Evolutionary conservation across 495 filamentous ascomycete genomes (phyloP).

Genomic region (Lasiosphaeria ovina): DNA sequence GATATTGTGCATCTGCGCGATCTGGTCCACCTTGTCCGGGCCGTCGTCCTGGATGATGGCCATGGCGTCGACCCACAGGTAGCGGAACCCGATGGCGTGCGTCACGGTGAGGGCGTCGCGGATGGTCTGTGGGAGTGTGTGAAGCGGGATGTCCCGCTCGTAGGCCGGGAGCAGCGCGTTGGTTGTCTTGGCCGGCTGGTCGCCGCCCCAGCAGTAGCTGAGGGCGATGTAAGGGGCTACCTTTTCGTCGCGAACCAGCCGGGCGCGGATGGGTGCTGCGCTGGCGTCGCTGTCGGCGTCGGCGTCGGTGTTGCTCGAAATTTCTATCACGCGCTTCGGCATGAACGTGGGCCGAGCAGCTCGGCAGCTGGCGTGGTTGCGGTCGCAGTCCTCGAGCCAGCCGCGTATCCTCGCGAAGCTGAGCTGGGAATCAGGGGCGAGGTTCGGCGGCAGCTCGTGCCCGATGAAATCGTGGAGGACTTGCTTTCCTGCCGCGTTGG

Average conservation of each 20-base stretch:
- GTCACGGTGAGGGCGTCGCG: constrained; percentile 25
- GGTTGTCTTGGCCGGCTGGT: constrained; percentile 5
- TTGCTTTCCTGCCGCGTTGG: neutral
- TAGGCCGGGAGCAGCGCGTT: neutral
- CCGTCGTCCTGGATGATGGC: constrained; percentile 27
- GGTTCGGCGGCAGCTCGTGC: neutral
- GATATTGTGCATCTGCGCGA: constrained; percentile 13
- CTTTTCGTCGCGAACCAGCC: neutral
- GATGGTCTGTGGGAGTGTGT: constrained; percentile 19
- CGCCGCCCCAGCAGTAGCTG: constrained; percentile 22
- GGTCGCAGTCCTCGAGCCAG: neutral
- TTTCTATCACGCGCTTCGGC: neutral
- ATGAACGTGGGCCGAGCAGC: neutral
- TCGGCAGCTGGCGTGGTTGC: neutral
- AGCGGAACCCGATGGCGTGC: constrained; percentile 15
- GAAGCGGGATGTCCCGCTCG: constrained; percentile 6
- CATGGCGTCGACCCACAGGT: constrained; percentile 28
- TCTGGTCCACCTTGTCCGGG: constrained; percentile 6
- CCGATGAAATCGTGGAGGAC: neutral
- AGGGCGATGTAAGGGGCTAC: constrained; percentile 16
- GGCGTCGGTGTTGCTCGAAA: neutral
- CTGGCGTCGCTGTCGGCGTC: neutral
- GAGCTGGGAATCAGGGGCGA: neutral
- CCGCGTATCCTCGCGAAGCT: neutral
- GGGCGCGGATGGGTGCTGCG: neutral